Evolutionary conservation across 352 stramenopile species (phyloP).

Genomic region (Ophiocytium majus): DNA sequence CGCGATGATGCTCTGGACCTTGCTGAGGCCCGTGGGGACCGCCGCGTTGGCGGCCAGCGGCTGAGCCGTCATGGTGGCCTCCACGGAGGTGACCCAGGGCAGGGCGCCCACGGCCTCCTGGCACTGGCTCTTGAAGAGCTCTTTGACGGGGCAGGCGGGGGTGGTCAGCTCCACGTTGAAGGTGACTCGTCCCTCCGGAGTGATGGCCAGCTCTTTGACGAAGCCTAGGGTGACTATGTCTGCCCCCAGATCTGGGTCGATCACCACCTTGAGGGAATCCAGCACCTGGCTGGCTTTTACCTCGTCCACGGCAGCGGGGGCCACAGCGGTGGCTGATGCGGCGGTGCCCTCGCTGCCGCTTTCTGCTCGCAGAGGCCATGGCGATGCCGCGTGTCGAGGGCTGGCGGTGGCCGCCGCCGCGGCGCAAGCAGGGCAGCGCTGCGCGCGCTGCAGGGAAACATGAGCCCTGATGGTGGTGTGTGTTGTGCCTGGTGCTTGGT

Average conservation of each 20-base stretch:
- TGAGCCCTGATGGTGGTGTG: neutral
- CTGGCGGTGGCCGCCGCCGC: too few relatives aligned
- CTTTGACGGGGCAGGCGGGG: slow-evolving; percentile 70
- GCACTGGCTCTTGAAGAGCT: slow-evolving; percentile 54
- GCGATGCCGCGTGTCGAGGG: neutral
- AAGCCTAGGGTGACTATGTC: slow-evolving; percentile 74
- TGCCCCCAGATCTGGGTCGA: slow-evolving; percentile 67
- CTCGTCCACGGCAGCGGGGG: neutral
- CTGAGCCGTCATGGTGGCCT: slow-evolving; percentile 58
- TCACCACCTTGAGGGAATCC: slow-evolving; percentile 48
- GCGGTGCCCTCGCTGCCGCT: neutral
- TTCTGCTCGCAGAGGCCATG: neutral
- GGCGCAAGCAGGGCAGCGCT: too few relatives aligned
- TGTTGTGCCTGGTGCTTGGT: neutral
- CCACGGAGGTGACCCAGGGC: slow-evolving; percentile 41
- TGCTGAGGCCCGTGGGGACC: slow-evolving; percentile 50
- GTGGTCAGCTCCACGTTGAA: slow-evolving; percentile 72
- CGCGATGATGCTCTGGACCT: slow-evolving; percentile 61
- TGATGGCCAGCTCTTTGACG: slow-evolving; percentile 66
- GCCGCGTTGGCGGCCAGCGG: slow-evolving; percentile 32
- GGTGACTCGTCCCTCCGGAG: slow-evolving; percentile 54
- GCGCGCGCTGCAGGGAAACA: neutral
- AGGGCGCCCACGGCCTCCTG: slow-evolving; percentile 50
- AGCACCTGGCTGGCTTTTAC: slow-evolving; percentile 11
- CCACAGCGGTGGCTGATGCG: neutral